These are phyloP conservation scores for Hanseniaspora thailandica DNA, from an alignment of 805 yeast species.

Conservation along the genomic window DNA sequence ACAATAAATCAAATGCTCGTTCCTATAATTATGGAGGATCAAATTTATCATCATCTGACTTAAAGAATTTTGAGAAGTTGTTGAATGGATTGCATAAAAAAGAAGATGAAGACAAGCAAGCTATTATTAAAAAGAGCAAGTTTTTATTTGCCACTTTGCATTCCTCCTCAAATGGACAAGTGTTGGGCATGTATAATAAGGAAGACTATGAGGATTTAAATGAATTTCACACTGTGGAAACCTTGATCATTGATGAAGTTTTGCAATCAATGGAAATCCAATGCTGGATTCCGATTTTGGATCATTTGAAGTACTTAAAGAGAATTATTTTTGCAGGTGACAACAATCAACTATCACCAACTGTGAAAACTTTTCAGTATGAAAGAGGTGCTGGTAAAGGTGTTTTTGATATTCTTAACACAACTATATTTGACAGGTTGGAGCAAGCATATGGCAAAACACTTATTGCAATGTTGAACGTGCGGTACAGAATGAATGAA, in stretches of 20 bases:
- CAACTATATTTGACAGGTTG: conserved; percentile 72
- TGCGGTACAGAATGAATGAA: conserved; percentile 81
- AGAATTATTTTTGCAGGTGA: conserved; percentile 82
- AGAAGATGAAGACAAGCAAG: conserved; percentile 50
- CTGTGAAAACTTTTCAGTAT: conserved; percentile 48
- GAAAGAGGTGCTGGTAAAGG: too few species aligned
- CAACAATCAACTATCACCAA: conserved; percentile 83
- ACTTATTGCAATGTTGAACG: conserved; percentile 49
- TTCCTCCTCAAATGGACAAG: conserved; percentile 68
- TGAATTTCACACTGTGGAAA: conserved; percentile 54
- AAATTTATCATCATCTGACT: too few species aligned
- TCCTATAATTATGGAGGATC: too few species aligned
- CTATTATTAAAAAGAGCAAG: conserved; percentile 46
- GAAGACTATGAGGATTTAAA: neutral
- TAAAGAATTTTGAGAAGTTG: too few species aligned
- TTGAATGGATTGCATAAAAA: conserved; percentile 46
- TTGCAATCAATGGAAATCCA: conserved; percentile 91
- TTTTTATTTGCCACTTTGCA: conserved; percentile 79
- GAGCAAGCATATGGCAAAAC: conserved; percentile 37
- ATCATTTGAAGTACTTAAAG: conserved; percentile 41
- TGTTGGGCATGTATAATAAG: conserved; percentile 44
- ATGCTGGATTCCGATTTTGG: conserved; percentile 85
- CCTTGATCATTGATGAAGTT: conserved; percentile 86
- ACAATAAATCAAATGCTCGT: conserved; percentile 26
- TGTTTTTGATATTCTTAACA: conserved; percentile 25